These are phyloP conservation scores for Fomitopsis pinicola DNA, from an alignment of 1,284 basidiomycete species.

Conservation along the genomic window DNA sequence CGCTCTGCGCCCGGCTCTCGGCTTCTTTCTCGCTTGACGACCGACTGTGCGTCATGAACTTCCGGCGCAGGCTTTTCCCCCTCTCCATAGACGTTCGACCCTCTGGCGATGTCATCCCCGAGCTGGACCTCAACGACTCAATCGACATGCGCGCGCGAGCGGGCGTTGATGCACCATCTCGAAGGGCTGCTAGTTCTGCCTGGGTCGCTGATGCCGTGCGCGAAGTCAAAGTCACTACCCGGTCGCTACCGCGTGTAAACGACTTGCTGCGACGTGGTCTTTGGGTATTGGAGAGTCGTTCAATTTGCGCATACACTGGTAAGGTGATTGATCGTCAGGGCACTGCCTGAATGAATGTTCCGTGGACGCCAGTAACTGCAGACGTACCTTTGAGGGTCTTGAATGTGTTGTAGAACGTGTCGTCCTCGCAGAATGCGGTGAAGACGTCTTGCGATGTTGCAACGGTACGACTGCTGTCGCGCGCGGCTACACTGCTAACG, in stretches of 20 bases:
- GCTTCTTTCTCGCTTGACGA: constrained; percentile 27
- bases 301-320: constrained; percentile 74
- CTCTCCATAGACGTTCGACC: constrained; percentile 58
- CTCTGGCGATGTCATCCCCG: constrained; percentile 14
- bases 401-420: constrained; percentile 78
- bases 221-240: constrained; percentile 12
- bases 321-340: background rate
- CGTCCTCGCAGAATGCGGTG: constrained; percentile 84
- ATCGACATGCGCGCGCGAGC: constrained; percentile 36
- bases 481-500: constrained; percentile 76
- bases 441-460: constrained; percentile 81
- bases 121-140: constrained; percentile 30
- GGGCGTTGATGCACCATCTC: constrained; percentile 11
- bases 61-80: constrained; percentile 48
- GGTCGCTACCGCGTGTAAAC: constrained; percentile 40
- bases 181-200: constrained; percentile 5
- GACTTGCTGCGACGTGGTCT: constrained; percentile 67
- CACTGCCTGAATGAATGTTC: background rate
- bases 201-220: constrained; percentile 16
- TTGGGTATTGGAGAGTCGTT: constrained; percentile 54
- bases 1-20: constrained; percentile 29
- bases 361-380: background rate
- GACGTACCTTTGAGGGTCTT: constrained; percentile 78
- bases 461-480: constrained; percentile 75
- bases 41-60: constrained; percentile 37